A percentile compares a stretch with the other conserved stretches of the same genome.
Conservation (phyloP, 2,329 filamentous ascomycete genomes). For the Diaporthe sp. region DNA sequence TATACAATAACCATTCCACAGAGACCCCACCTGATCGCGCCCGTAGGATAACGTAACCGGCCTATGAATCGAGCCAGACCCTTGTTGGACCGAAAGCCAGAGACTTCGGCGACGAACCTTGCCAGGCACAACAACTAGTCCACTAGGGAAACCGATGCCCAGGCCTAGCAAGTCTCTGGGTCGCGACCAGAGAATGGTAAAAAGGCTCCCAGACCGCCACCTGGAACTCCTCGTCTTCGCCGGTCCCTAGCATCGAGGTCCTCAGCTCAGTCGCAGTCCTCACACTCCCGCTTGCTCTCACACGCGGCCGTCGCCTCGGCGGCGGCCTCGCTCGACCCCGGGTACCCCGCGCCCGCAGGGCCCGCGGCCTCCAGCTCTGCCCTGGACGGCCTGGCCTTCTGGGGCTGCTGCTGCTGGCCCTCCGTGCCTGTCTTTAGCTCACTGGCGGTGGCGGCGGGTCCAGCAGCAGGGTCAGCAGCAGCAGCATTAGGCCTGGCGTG, state of each 20-base stretch:
- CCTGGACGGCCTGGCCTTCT: slow-evolving; percentile 21
- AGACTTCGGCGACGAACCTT: no score
- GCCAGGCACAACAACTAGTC: no score
- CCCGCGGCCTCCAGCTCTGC: slow-evolving; percentile 27
- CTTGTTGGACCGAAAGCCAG: background rate
- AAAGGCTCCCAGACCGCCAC: background rate
- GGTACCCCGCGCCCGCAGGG: slow-evolving; percentile 29
- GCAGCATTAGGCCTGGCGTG: slow-evolving; percentile 38
- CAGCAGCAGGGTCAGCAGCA: background rate
- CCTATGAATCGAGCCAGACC: background rate
- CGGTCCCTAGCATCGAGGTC: background rate
- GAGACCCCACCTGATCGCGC: background rate
- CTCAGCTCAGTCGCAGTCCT: slow-evolving; percentile 29
- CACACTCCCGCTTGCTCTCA: slow-evolving; percentile 27
- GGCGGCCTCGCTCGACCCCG: slow-evolving; percentile 29
- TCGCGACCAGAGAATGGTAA: background rate
- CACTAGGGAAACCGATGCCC: background rate
- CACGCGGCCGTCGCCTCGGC: background rate
- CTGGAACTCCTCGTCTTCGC: background rate
- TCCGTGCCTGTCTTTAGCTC: background rate
- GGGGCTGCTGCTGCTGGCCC: background rate
- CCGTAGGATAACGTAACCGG: background rate
- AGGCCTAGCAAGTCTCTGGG: no score
- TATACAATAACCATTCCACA: slow-evolving; percentile 27
- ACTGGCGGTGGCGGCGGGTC: background rate